A percentile compares a stretch with the other conserved stretches of the same genome.
These are phyloP conservation scores for Neonectria neomacrospora DNA, from an alignment of 2,329 filamentous ascomycete species.

Conservation along the genomic window DNA sequence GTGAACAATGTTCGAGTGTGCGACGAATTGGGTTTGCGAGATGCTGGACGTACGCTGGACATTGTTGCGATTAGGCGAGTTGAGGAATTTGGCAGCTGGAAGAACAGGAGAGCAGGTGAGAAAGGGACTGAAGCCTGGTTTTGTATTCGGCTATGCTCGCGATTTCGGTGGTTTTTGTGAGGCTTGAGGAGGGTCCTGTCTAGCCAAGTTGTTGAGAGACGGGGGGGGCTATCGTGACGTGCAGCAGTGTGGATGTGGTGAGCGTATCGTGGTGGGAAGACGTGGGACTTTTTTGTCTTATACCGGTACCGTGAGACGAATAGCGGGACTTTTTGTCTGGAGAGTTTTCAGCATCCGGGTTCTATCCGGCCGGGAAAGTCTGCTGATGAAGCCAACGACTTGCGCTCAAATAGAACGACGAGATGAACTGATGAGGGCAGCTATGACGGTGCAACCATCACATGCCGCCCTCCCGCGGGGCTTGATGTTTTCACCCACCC, in stretches of 20 bases:
- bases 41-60: constrained; percentile 38
- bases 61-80: constrained; percentile 30
- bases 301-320: constrained; percentile 1
- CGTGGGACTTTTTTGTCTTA: constrained; percentile 7
- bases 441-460: constrained; percentile 26
- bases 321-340: constrained; percentile 6
- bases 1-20: neutral
- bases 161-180: constrained; percentile 27
- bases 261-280: constrained; percentile 17
- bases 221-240: constrained; percentile 27
- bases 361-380: constrained; percentile 31
- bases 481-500: constrained; percentile 3
- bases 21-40: neutral
- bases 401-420: constrained; percentile 38
- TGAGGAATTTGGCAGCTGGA: constrained; percentile 8
- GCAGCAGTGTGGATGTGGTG: constrained; percentile 22
- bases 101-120: constrained; percentile 1
- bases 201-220: constrained; percentile 27
- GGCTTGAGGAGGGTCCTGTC: constrained; percentile 25
- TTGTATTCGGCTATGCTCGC: constrained; percentile 16
- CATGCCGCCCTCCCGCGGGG: constrained; percentile 21
- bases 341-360: constrained; percentile 14
- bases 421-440: constrained; percentile 30
- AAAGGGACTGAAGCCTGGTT: constrained; percentile 14
- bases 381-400: constrained; percentile 36